These are phyloP conservation scores for Suillus spraguei DNA, from an alignment of 768 basidiomycete genomes.

Conservation along the genomic window DNA sequence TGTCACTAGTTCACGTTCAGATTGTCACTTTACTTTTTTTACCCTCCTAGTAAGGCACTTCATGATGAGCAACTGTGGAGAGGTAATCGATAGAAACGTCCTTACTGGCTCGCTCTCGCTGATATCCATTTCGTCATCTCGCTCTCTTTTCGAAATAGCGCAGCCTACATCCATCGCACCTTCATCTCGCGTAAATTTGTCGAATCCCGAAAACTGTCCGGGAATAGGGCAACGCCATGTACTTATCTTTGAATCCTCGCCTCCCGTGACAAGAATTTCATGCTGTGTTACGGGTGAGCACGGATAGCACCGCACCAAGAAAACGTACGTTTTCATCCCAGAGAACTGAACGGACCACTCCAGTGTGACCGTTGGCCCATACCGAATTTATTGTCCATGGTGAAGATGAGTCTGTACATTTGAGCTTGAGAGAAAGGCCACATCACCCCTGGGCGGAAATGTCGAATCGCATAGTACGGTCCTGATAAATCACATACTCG, in stretches of 20 bases:
- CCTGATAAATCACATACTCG: slow-evolving; percentile 46
- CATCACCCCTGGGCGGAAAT: slow-evolving; percentile 49
- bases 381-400: slow-evolving; percentile 53
- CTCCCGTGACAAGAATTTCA: slow-evolving; percentile 47
- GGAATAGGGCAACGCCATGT: slow-evolving; percentile 38
- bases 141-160: slow-evolving; percentile 25
- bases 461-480: slow-evolving; percentile 6
- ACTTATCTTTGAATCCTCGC: slow-evolving; percentile 51
- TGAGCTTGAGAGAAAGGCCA: slow-evolving; percentile 52
- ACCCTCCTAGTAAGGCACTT: slow-evolving; percentile 17
- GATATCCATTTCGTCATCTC: slow-evolving; percentile 22
- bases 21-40: slow-evolving; percentile 26
- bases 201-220: not conserved
- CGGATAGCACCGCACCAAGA: not conserved
- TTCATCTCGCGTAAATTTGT: slow-evolving; percentile 10
- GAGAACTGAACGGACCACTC: slow-evolving; percentile 55
- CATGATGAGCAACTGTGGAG: not conserved
- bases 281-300: slow-evolving; percentile 32
- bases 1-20: not conserved
- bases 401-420: slow-evolving; percentile 39
- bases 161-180: slow-evolving; percentile 17
- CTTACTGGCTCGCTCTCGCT: slow-evolving; percentile 21
- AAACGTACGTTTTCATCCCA: slow-evolving; percentile 55
- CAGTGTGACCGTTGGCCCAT: slow-evolving; percentile 59
- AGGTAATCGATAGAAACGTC: not conserved